Percentiles rank a stretch among this genome's conserved stretches.
Conservation (phyloP, 805 yeast species). For the Zygotorulaspora florentina region DNA sequence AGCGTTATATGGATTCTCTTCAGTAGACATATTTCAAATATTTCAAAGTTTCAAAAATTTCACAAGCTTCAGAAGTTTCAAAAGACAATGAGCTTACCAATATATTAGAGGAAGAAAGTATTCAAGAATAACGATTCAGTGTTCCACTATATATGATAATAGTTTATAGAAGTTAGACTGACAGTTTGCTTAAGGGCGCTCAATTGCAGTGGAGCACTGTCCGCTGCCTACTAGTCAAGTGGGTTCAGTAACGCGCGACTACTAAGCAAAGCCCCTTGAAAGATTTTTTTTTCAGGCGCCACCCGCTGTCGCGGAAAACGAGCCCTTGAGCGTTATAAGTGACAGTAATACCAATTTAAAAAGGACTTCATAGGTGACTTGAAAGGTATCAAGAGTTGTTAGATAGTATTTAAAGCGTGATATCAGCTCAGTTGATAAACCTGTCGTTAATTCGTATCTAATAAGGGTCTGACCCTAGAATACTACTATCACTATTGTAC, state of each 20-base stretch:
- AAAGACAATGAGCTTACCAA: not conserved
- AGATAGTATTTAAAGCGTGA: not conserved
- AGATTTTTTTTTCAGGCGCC: not conserved
- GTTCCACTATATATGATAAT: too few species aligned
- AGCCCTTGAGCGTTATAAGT: not conserved
- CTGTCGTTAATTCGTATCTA: slow-evolving; percentile 1
- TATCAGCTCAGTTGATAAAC: not conserved
- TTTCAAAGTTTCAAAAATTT: not conserved
- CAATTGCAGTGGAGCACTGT: too few species aligned
- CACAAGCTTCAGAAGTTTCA: not conserved
- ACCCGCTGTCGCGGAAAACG: not conserved
- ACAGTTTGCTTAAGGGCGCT: too few species aligned
- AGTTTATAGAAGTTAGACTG: too few species aligned
- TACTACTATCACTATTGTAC: slow-evolving; percentile 2
- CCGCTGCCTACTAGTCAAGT: not conserved
- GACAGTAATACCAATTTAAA: too few species aligned
- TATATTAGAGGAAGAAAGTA: not conserved
- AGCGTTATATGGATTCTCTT: slow-evolving; percentile 13
- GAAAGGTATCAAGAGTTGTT: not conserved
- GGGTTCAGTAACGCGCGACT: not conserved
- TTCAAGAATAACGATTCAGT: too few species aligned
- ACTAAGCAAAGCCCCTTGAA: slow-evolving; percentile 2
- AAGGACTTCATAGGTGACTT: too few species aligned
- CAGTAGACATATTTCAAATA: slow-evolving; percentile 17
- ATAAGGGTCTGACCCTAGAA: not conserved